Percentiles rank a stretch among this genome's conserved stretches.
These are phyloP conservation scores for Suillus decipiens DNA, from an alignment of 768 basidiomycete genomes.

Conservation along the genomic window DNA sequence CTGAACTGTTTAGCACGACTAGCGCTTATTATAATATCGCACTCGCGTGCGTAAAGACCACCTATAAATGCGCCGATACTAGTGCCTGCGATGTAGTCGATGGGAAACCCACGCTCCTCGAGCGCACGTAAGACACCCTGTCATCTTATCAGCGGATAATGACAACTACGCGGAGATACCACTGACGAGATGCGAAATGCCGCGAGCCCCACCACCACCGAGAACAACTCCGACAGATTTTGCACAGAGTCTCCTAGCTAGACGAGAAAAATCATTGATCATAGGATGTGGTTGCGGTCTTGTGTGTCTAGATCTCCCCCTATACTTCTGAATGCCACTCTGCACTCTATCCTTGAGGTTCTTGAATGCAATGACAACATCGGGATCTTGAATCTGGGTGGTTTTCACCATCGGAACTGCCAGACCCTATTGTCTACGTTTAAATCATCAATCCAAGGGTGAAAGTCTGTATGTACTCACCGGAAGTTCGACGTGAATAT, in stretches of 20 bases:
- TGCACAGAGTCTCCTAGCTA: constrained; percentile 90
- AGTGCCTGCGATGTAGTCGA: constrained; percentile 93
- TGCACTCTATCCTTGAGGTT: constrained; percentile 93
- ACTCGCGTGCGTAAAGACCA: constrained; percentile 93
- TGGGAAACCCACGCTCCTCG: constrained; percentile 89
- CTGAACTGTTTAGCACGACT: constrained; percentile 92
- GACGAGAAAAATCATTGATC: constrained; percentile 87
- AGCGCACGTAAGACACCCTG: constrained; percentile 92
- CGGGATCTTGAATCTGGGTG: constrained; percentile 72
- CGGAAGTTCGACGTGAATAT: constrained; percentile 91
- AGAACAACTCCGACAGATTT: constrained; percentile 92
- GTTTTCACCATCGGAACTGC: constrained; percentile 65
- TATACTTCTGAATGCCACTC: constrained; percentile 84
- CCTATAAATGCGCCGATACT: constrained; percentile 94
- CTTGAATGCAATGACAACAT: constrained; percentile 85
- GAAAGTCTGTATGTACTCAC: constrained; percentile 41
- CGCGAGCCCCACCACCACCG: constrained; percentile 97
- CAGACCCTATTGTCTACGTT: constrained; percentile 54
- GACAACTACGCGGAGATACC: constrained; percentile 23
- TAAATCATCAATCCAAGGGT: constrained; percentile 8
- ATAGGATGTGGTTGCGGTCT: constrained; percentile 79
- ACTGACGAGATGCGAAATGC: constrained; percentile 68
- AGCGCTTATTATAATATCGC: constrained; percentile 81
- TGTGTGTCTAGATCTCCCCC: constrained; percentile 59
- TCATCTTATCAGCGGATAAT: constrained; percentile 9